Base-by-base conservation (phyloP, 495 filamentous ascomycete genomes). In the Talaromyces liani region DNA sequence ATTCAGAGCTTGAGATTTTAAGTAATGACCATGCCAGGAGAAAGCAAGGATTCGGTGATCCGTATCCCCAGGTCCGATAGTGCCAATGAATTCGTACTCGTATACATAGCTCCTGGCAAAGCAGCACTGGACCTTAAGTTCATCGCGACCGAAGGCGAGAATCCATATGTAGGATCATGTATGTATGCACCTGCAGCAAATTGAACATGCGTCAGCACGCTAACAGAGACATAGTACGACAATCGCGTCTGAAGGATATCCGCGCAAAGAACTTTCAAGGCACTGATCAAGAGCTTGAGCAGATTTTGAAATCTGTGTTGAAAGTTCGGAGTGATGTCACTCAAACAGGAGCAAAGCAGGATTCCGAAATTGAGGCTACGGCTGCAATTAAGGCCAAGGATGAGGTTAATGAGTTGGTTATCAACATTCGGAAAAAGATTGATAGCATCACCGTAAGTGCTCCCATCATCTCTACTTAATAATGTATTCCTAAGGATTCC, bases 101-200 rank as follows among this genome's bases (percentile, higher is more conserved):
- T 89, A 24, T 77, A 88, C 65, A 78, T 87, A 36, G 68, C 70
- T 1, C 71, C 73, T n/a, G 82, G 81, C 12, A 68, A 77, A 18
- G 74, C 73, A 4, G 65, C 72, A 0, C 72, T 90, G 9, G 86
- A 90, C 65, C 63, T 91, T 58, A 84, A 82, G 58, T 73, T 93
- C 34, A 75, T 83, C 58, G 88, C 84, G 1, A 91, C 89, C n/a
- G 88, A 93, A 68, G 84, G 85, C 41, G 80, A 82, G 41, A 74
- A 73, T 53, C 85, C 87, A 6, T 93, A 87, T 70, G 72, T 75
- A 22, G 70, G 80, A 58, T 75, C 75, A 62, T 68, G 88, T 90
- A 75, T 69, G 81, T 71, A 53, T 69, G 62, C 16, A 63, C 66
- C 64, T 67, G 45, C 64, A 56, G 29, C 29, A 69, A 60, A 33